Evolutionary conservation across 495 filamentous ascomycete species (phyloP).

Genomic region (Copromyces sp.): DNA sequence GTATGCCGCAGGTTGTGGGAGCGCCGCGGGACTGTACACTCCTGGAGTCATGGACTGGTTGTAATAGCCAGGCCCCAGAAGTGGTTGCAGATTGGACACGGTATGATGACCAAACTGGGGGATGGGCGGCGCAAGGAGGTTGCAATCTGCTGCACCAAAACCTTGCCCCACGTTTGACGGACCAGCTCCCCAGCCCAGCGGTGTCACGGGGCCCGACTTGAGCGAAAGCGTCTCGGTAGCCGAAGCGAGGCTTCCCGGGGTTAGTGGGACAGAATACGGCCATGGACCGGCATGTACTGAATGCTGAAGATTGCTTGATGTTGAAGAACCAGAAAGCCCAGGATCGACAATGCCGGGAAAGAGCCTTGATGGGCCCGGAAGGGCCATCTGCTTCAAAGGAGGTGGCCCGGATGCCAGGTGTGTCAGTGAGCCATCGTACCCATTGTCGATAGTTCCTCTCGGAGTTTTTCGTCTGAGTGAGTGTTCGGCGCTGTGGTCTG

Average conservation of each 20-base stretch:
- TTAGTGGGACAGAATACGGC: slow-evolving; percentile 10
- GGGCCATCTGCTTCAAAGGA: slow-evolving; percentile 79
- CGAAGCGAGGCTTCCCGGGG: background rate
- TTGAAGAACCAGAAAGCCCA: slow-evolving; percentile 4
- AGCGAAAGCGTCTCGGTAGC: background rate
- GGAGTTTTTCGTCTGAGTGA: slow-evolving; percentile 88
- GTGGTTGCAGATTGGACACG: slow-evolving; percentile 50
- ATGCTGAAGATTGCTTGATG: slow-evolving; percentile 3
- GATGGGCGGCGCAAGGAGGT: slow-evolving; percentile 15
- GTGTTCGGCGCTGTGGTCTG: slow-evolving; percentile 50
- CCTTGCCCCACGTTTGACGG: slow-evolving; percentile 4
- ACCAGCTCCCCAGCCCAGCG: slow-evolving; percentile 16
- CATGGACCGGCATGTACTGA: slow-evolving; percentile 11
- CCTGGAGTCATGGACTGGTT: slow-evolving; percentile 55
- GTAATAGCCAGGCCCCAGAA: slow-evolving; percentile 62
- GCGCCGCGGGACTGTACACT: slow-evolving; percentile 59
- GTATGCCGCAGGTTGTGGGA: slow-evolving; percentile 65
- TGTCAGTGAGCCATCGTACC: slow-evolving; percentile 79
- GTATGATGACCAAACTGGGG: slow-evolving; percentile 30
- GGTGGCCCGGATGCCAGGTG: slow-evolving; percentile 70
- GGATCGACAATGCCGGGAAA: slow-evolving; percentile 23
- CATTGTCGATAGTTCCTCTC: slow-evolving; percentile 82
- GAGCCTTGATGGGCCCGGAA: slow-evolving; percentile 40
- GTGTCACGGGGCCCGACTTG: slow-evolving; percentile 3
- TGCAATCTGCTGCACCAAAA: slow-evolving; percentile 7